Base-by-base conservation (phyloP, 2,329 filamentous ascomycete genomes). In the Ophiostoma quercus region DNA sequence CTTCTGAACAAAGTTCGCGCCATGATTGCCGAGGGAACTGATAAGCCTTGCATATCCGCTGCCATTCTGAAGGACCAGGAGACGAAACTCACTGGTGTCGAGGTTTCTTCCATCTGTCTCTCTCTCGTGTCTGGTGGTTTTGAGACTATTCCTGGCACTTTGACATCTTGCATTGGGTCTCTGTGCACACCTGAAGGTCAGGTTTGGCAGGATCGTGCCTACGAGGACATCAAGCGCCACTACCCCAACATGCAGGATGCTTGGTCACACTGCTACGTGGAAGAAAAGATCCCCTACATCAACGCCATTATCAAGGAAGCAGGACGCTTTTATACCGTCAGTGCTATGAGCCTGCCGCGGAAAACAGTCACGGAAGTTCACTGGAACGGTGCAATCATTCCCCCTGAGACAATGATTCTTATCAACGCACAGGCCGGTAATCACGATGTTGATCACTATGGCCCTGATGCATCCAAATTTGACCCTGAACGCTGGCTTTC, bases 81-180 rank as follows among this genome's bases (percentile, higher is more conserved):
- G 67, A 76, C 66, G 73, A 77, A 73, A 69, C 68, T 73, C 19
- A 73, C 29, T 68, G 71, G 72, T 94, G 77, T 84, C 94, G 67
- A 92, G 90, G 78, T 73, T 11, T 71, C 69, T 32, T 91, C 90
- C 2, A 92, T 95, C 74, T 92, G 91, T 76, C 79, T 95, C 32
- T 73, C 71, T 8, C 93, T 94, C 86, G 89, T 94, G 0, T 91
- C 89, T 1, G 92, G 90, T 0, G 92, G 92, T 22, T 85, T 94
- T 19, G 92, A 95, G 76, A 95, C 92, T 0, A 89, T 95, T 0
- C 90, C 92, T 0, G 90, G 88, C 12, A 94, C 93, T 72, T 79
- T 94, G 11, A 89, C 92, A 75, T 92, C 92, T 89, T 88, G 89
- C 14, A 86, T 94, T 63, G 92, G 90, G 2, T 92, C 91, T 74